A percentile compares a stretch with the other conserved stretches of the same genome.
These are phyloP conservation scores for Puccinia brachypodii DNA, from an alignment of 1,284 basidiomycete genomes.

Conservation along the genomic window DNA sequence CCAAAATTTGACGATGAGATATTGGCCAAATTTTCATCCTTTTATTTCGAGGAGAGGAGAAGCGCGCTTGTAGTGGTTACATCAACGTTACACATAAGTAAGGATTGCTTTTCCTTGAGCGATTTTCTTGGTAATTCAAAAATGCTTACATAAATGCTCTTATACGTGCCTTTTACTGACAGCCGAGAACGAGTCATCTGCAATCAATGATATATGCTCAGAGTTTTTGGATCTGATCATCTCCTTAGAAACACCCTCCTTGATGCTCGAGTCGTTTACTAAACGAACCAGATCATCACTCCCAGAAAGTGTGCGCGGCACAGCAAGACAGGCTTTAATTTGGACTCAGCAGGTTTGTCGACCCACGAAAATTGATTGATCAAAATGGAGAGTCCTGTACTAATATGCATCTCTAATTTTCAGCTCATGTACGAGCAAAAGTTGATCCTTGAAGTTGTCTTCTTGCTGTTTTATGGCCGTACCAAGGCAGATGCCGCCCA, in stretches of 20 bases:
- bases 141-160: background rate
- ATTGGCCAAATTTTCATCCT: constrained; percentile 23
- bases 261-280: constrained; percentile 26
- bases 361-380: background rate
- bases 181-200: constrained; percentile 44
- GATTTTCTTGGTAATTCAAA: background rate
- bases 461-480: constrained; percentile 43
- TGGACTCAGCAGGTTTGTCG: constrained; percentile 43
- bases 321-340: constrained; percentile 40
- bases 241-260: constrained; percentile 25
- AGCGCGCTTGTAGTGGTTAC: constrained; percentile 40
- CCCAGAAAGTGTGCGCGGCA: constrained; percentile 20
- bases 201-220: constrained; percentile 31
- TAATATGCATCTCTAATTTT: background rate
- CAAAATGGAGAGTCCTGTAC: background rate
- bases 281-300: constrained; percentile 37
- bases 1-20: constrained; percentile 25
- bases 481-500: constrained; percentile 25
- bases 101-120: background rate
- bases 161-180: background rate
- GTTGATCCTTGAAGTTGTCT: constrained; percentile 42
- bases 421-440: constrained; percentile 43
- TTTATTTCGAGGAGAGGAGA: constrained; percentile 47
- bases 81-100: constrained; percentile 34
- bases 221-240: constrained; percentile 33